Evolutionary conservation across 306 rosid genomes (phyloP), one percentile per base, ranked within the genome.

Genomic region (Calophaca sinica): DNA sequence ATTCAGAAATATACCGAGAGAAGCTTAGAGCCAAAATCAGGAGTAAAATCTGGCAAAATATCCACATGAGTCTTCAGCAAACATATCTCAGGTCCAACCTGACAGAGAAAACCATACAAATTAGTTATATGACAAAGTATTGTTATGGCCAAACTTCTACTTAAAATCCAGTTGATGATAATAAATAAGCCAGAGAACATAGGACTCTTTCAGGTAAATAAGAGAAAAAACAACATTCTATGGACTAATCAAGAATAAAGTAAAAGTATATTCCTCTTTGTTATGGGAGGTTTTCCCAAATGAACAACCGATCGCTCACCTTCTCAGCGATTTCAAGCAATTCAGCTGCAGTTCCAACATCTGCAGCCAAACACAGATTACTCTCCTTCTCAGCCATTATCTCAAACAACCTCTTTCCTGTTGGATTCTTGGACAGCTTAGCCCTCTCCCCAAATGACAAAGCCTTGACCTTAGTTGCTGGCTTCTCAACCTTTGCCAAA

Each of bases 41-140:
- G 86, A 55, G 94, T 91, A 83, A 94, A 94, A 80, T 94, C 97
- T 7, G 98, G 94, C 59, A 88, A 83, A 87, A 91, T 94, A 78
- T 94, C 98, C 80, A 94, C 97, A 72, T 94, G 97, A 51, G 97
- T 91, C 82, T 94, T 94, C 86, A 94, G 78, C 79, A 94, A 59
- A 83, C 98, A 94, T 80, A 94, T 94, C 91, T 94, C 94, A 5
- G 94, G 96, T 39, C 98, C 97, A 78, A 89, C 96, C 96, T 91
- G 86, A 68, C 58, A 60, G 46, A 14, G 39, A 28, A 73, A 61
- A 51, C 46, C 49, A 78, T 51, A 62, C 59, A 81, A 68, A 45
- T 10, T 6, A 63, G 67, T 50, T 44, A 14, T 39, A 49, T 46
- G 12, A 13, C 13, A 64, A 9, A 11, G 12, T 38, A 64, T 2